Evolutionary conservation across 2,329 filamentous ascomycete genomes (phyloP).

Genomic region (Verticillium albo-atrum): DNA sequence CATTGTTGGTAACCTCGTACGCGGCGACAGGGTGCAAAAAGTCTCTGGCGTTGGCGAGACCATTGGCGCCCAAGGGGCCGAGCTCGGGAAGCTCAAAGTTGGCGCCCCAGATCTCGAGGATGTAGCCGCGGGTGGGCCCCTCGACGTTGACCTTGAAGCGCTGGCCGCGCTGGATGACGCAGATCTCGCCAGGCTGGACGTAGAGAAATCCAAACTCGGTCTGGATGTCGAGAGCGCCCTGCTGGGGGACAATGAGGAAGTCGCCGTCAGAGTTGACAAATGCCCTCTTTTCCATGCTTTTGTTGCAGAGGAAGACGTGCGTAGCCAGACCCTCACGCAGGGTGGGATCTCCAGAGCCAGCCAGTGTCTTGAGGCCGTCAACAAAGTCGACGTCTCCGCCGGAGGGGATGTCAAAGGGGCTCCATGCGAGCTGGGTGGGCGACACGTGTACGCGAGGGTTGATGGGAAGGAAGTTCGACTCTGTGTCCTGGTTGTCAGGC

Average conservation of each 20-base stretch:
- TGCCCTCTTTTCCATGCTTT: constrained; percentile 71
- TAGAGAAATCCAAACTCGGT: constrained; percentile 72
- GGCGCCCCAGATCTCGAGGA: constrained; percentile 68
- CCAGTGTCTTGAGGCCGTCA: constrained; percentile 61
- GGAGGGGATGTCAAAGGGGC: constrained; percentile 67
- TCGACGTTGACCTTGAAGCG: constrained; percentile 67
- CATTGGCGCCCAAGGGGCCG: constrained; percentile 68
- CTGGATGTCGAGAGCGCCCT: constrained; percentile 69
- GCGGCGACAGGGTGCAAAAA: constrained; percentile 68
- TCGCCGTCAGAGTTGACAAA: constrained; percentile 86
- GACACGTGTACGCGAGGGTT: constrained; percentile 63
- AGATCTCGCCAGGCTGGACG: constrained; percentile 75
- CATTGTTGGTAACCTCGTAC: constrained; percentile 35
- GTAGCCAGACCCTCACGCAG: constrained; percentile 77
- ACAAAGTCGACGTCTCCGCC: constrained; percentile 46
- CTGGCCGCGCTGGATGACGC: constrained; percentile 69
- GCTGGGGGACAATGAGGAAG: constrained; percentile 70
- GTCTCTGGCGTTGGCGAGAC: constrained; percentile 70
- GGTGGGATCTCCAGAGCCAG: constrained; percentile 74
- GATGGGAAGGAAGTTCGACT: constrained; percentile 37
- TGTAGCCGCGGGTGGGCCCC: constrained; percentile 65
- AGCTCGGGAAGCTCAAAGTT: constrained; percentile 69
- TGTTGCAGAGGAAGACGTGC: constrained; percentile 73
- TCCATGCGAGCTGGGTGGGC: constrained; percentile 78
- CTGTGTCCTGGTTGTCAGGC: constrained; percentile 22